A percentile compares a stretch with the other conserved stretches of the same genome.
Evolutionary conservation across 495 filamentous ascomycete genomes (phyloP).

Genomic region (Talaromyces borbonicus): DNA sequence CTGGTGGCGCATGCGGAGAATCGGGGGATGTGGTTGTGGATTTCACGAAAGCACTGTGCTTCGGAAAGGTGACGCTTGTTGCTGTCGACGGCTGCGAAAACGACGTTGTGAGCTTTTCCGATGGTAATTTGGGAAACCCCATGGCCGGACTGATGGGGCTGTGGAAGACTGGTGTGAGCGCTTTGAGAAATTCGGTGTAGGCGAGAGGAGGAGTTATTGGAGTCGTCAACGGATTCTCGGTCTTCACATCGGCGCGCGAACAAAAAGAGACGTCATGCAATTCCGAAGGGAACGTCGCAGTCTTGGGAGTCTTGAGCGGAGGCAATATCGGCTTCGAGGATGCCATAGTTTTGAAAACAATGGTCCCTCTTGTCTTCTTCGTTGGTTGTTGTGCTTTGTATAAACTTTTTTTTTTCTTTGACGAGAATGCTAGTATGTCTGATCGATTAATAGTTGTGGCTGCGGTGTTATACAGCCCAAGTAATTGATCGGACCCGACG

Average conservation of each 20-base stretch:
- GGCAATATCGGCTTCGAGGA: conserved; percentile 54
- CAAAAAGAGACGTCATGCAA: conserved; percentile 34
- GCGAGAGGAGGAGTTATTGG: conserved; percentile 88
- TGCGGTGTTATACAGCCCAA: too few relatives aligned
- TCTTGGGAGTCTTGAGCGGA: conserved; percentile 68
- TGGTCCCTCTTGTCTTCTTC: too few relatives aligned
- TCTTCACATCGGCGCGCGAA: conserved; percentile 37
- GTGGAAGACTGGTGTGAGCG: conserved; percentile 55
- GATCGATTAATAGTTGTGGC: too few relatives aligned
- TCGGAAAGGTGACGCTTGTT: conserved; percentile 23
- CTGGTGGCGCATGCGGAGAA: conserved; percentile 18
- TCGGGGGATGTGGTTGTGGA: conserved; percentile 27
- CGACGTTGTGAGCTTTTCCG: conserved; percentile 24
- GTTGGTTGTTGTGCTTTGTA: too few relatives aligned
- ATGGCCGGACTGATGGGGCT: conserved; percentile 27
- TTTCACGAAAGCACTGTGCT: conserved; percentile 9
- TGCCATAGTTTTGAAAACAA: conserved; percentile 30
- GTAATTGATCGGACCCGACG: too few relatives aligned
- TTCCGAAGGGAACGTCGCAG: conserved; percentile 70
- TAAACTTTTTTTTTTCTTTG: too few relatives aligned
- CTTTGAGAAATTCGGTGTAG: conserved; percentile 87
- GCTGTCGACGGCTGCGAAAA: conserved; percentile 32
- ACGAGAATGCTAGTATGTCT: too few relatives aligned
- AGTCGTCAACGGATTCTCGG: conserved; percentile 52
- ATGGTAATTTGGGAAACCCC: conserved; percentile 22